Percentiles rank a stretch among this genome's conserved stretches.
Conservation (phyloP, 108 stramenopile genomes). For the Mayamaea pseudoterrestris region DNA sequence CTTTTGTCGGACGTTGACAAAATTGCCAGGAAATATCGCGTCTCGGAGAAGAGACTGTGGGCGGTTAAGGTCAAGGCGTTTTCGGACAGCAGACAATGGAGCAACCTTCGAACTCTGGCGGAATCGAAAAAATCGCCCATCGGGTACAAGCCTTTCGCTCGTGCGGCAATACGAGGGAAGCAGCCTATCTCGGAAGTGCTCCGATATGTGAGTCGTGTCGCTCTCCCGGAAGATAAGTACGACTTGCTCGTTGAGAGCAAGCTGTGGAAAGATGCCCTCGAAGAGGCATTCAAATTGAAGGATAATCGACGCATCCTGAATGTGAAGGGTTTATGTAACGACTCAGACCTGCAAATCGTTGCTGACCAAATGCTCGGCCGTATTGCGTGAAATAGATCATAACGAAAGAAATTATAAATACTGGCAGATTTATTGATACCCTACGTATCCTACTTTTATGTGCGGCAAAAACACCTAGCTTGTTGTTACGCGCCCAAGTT, state of each 20-base stretch:
- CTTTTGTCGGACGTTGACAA: conserved; percentile 66
- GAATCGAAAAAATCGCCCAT: conserved; percentile 73
- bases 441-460: too few species aligned
- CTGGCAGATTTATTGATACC: neutral
- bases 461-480: neutral
- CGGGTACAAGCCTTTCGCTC: conserved; percentile 76
- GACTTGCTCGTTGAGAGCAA: conserved; percentile 54
- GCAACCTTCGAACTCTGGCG: conserved; percentile 46
- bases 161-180: conserved; percentile 52
- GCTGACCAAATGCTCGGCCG: conserved; percentile 44
- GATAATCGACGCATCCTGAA: conserved; percentile 54
- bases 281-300: conserved; percentile 53
- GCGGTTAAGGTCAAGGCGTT: conserved; percentile 73
- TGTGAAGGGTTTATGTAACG: conserved; percentile 51
- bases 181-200: conserved; percentile 41
- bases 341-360: conserved; percentile 43
- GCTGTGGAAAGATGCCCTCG: conserved; percentile 64
- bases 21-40: conserved; percentile 73
- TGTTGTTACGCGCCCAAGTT: conserved; percentile 62
- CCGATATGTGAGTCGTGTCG: conserved; percentile 56
- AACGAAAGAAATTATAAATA: neutral
- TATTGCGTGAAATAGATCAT: conserved; percentile 5
- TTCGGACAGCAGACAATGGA: conserved; percentile 65
- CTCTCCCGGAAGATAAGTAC: conserved; percentile 58
- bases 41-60: conserved; percentile 79